Conservation (phyloP, 768 basidiomycete species). For the Butyriboletus loyo region DNA sequence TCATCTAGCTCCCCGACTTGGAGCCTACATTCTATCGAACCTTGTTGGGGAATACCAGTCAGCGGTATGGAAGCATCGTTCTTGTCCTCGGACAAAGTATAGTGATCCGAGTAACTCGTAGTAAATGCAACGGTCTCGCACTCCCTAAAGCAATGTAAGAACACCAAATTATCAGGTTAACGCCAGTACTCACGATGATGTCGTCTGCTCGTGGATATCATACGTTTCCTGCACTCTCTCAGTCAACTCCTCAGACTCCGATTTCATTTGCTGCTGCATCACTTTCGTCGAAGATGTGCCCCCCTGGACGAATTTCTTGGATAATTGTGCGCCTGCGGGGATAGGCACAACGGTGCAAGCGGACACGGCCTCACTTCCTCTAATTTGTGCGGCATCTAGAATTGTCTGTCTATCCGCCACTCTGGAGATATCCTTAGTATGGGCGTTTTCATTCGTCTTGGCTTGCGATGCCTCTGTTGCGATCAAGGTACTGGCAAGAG, state of each 20-base stretch:
- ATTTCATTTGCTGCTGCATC: background rate
- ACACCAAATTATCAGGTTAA: background rate
- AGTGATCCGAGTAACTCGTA: background rate
- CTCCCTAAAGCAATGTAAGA: constrained; percentile 1
- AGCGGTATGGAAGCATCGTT: background rate
- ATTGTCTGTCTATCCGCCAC: background rate
- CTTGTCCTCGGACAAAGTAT: background rate
- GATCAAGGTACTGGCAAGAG: background rate
- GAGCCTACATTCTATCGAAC: background rate
- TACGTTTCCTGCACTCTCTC: background rate
- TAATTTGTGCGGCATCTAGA: background rate
- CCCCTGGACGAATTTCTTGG: background rate
- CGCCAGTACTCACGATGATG: constrained; percentile 1
- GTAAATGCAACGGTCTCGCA: background rate
- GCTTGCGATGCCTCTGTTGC: background rate
- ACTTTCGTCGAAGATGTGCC: background rate
- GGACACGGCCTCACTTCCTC: background rate
- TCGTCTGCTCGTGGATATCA: background rate
- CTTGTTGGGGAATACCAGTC: background rate
- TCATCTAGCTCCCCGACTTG: background rate
- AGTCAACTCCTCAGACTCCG: background rate
- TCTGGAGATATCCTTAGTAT: background rate
- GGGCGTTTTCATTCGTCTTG: background rate
- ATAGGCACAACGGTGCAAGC: background rate
- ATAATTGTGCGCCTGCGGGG: background rate